Conservation (phyloP, 148 eudicot species). For the Mesembryanthemum crystallinum region DNA sequence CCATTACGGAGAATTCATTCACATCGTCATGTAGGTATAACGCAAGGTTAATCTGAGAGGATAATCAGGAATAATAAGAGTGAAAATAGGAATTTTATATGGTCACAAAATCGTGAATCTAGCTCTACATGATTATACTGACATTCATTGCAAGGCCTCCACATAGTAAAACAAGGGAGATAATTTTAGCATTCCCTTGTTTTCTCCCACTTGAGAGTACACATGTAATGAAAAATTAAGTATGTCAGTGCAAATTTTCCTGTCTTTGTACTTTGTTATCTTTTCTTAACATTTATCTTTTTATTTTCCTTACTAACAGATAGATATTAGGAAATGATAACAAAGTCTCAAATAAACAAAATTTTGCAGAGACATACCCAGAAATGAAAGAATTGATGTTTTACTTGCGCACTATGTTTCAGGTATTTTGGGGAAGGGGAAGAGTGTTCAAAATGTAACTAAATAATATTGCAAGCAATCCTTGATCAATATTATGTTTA, state of each 20-base stretch:
- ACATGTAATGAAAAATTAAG: too few species aligned
- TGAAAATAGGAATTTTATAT: background rate
- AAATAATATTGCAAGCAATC: background rate
- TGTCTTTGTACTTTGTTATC: too few species aligned
- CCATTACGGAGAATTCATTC: constrained; percentile 79
- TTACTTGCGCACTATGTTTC: background rate
- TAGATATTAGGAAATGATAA: too few species aligned
- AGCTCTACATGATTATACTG: background rate
- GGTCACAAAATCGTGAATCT: background rate
- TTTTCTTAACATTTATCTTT: too few species aligned
- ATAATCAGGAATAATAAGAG: constrained; percentile 16
- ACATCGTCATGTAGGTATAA: constrained; percentile 69
- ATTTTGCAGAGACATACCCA: background rate
- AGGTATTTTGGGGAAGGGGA: background rate
- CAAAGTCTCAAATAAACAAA: background rate
- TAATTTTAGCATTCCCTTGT: too few species aligned
- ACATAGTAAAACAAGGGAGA: background rate
- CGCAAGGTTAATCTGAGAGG: constrained; percentile 80
- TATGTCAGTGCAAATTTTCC: too few species aligned
- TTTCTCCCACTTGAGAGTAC: too few species aligned
- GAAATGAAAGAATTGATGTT: background rate
- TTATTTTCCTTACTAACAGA: too few species aligned
- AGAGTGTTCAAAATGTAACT: background rate
- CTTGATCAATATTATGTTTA: background rate
- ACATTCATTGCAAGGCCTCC: background rate